Evolutionary conservation across 1,139 yeast genomes (phyloP).

Genomic region (Suhomyces bribrorum): DNA sequence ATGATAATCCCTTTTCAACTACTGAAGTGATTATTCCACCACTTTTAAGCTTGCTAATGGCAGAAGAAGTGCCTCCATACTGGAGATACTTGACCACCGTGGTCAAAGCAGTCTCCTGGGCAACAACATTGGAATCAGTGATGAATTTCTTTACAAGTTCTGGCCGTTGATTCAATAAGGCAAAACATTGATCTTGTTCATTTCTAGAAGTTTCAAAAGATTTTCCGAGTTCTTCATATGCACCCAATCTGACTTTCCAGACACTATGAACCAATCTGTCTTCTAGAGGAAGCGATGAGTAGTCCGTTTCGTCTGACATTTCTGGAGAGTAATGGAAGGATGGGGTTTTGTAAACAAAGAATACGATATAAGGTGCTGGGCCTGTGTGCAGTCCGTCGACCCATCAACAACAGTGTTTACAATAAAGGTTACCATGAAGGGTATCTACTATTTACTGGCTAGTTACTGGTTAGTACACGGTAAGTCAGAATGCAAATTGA

Average conservation of each 20-base stretch:
- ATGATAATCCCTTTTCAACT: constrained; percentile 78
- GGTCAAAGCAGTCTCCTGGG: constrained; percentile 79
- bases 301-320: constrained; percentile 57
- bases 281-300: constrained; percentile 59
- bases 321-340: neutral
- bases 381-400: neutral
- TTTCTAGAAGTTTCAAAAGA: constrained; percentile 56
- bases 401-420: too few species aligned
- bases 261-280: constrained; percentile 69
- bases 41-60: constrained; percentile 38
- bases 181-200: constrained; percentile 57
- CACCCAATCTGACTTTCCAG: constrained; percentile 90
- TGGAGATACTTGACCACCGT: constrained; percentile 59
- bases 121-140: constrained; percentile 83
- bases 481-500: constrained; percentile 10
- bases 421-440: too few species aligned
- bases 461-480: neutral
- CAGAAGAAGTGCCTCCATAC: constrained; percentile 51
- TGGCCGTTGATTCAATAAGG: constrained; percentile 48
- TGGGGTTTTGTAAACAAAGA: constrained; percentile 13
- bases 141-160: constrained; percentile 59
- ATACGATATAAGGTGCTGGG: constrained; percentile 3
- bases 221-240: constrained; percentile 67
- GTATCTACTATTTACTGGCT: neutral
- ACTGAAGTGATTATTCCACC: constrained; percentile 54